Conservation (phyloP, 83 land plant species). For the Isoetes engelmannii region DNA sequence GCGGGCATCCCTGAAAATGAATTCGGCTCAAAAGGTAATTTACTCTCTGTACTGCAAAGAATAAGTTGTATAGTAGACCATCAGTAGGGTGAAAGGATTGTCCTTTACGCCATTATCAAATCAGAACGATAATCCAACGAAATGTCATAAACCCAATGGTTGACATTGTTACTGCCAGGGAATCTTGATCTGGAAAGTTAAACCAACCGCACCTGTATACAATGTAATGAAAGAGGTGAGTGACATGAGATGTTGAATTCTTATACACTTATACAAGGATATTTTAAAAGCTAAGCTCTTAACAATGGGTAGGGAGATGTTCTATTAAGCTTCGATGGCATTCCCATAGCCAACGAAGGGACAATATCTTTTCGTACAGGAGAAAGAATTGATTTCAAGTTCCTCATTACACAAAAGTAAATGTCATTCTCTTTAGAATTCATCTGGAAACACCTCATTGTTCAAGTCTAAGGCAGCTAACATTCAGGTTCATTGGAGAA, state of each 20-base stretch:
- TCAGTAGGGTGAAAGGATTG: too few relatives aligned
- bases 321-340: constrained; percentile 76
- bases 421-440: background rate
- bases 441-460: too few relatives aligned
- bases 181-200: constrained; percentile 71
- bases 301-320: constrained; percentile 67
- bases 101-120: too few relatives aligned
- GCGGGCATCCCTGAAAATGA: too few relatives aligned
- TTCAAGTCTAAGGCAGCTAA: too few relatives aligned
- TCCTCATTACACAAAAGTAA: constrained; percentile 82
- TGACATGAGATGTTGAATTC: background rate
- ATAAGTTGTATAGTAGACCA: too few relatives aligned
- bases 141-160: too few relatives aligned
- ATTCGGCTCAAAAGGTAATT: too few relatives aligned
- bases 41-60: too few relatives aligned
- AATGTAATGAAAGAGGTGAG: constrained; percentile 60
- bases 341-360: constrained; percentile 83
- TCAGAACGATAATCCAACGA: too few relatives aligned
- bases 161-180: constrained; percentile 42
- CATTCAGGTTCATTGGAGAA: constrained; percentile 70
- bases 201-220: constrained; percentile 71
- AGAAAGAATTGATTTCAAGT: constrained; percentile 90
- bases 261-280: background rate
- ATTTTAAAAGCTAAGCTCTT: constrained; percentile 9
- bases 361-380: constrained; percentile 80